phyloP scores from a whole-genome alignment of 2,329 filamentous ascomycete species.

The Ampelomyces quisqualis region DNA sequence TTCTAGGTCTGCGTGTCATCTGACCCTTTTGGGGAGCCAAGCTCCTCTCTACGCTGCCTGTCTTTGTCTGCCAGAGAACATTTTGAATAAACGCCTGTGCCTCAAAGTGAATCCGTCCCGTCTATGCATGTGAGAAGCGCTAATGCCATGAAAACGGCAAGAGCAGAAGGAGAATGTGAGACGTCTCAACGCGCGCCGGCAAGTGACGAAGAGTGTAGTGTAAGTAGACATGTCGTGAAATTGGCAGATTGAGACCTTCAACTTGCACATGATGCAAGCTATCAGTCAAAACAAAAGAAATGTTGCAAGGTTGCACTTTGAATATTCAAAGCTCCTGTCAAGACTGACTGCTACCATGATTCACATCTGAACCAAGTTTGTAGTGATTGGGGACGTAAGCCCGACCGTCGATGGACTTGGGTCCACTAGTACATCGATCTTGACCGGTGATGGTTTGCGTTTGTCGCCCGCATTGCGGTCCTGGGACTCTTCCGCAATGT shows the following conservation, averaged over 20 bases:
- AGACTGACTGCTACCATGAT: not conserved
- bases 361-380: constrained; percentile 6
- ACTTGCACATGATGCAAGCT: not conserved
- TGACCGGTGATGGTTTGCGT: constrained; percentile 1
- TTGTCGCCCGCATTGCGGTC: constrained; percentile 11
- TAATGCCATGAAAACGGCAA: not conserved
- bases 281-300: not conserved
- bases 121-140: not conserved
- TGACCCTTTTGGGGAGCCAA: too few relatives aligned
- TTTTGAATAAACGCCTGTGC: not conserved
- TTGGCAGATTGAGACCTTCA: too few relatives aligned
- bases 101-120: not conserved
- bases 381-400: constrained; percentile 4
- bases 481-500: constrained; percentile 35
- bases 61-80: too few relatives aligned
- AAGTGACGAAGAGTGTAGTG: too few relatives aligned
- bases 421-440: constrained; percentile 1
- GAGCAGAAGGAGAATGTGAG: too few relatives aligned
- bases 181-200: too few relatives aligned
- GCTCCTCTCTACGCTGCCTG: too few relatives aligned
- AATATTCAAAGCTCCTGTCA: not conserved
- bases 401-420: not conserved
- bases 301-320: not conserved
- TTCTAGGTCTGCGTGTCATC: too few relatives aligned
- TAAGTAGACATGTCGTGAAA: too few relatives aligned